Percentiles rank a stretch among this genome's conserved stretches.
phyloP scores from a whole-genome alignment of 2,329 filamentous ascomycete species.

The Stachybotrys chartarum region DNA sequence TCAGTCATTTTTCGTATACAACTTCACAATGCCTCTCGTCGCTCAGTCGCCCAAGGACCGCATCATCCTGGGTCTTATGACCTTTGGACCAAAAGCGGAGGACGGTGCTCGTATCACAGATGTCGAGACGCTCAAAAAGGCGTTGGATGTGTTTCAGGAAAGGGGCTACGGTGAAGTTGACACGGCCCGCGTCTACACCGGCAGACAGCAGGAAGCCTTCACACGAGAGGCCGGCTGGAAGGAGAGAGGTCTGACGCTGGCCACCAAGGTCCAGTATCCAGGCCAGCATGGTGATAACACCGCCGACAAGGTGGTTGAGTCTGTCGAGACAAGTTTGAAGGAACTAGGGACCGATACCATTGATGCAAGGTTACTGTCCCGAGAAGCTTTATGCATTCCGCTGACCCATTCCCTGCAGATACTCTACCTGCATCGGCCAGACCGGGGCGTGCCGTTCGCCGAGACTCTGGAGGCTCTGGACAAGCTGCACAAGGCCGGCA shows the following conservation, averaged over 20 bases:
- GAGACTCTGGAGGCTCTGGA: constrained; percentile 74
- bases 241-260: constrained; percentile 67
- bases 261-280: constrained; percentile 71
- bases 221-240: constrained; percentile 71
- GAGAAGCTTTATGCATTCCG: neutral
- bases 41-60: constrained; percentile 46
- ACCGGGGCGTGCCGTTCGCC: constrained; percentile 64
- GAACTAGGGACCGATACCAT: constrained; percentile 68
- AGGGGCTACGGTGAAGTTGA: constrained; percentile 80
- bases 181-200: constrained; percentile 70
- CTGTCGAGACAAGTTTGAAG: constrained; percentile 59
- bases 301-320: constrained; percentile 54
- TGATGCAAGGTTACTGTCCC: constrained; percentile 41
- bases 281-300: constrained; percentile 50
- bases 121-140: constrained; percentile 58
- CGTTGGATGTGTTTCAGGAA: constrained; percentile 68
- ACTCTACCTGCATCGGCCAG: constrained; percentile 32
- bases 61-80: constrained; percentile 82
- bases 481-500: constrained; percentile 76
- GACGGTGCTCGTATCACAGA: constrained; percentile 65
- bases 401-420: constrained; percentile 14
- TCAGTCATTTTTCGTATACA: neutral
- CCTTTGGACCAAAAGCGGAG: constrained; percentile 60
- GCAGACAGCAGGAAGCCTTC: constrained; percentile 69
- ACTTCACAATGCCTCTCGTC: constrained; percentile 36